Evolutionary conservation across 345 rosid genomes (phyloP).

Genomic region (Laguncularia racemosa): DNA sequence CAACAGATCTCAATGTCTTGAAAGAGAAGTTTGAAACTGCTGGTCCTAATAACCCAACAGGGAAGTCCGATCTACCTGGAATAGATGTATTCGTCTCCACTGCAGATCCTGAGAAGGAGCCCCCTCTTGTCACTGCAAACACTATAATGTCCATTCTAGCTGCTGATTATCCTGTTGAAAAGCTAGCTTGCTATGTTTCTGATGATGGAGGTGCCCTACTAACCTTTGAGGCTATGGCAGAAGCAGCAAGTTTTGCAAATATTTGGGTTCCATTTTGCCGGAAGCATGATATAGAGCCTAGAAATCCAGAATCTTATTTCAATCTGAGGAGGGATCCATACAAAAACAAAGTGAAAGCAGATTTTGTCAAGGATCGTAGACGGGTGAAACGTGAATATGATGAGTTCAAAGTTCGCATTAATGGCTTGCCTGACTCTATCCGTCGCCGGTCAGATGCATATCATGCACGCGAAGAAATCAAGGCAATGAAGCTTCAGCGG

Average conservation of each 20-base stretch:
- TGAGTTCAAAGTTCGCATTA: conserved; percentile 92
- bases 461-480: conserved; percentile 92
- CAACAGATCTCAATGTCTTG: conserved; percentile 84
- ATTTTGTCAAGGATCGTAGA: conserved; percentile 92
- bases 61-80: conserved; percentile 97
- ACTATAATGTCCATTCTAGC: conserved; percentile 96
- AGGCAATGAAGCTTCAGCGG: conserved; percentile 90
- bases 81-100: conserved; percentile 89
- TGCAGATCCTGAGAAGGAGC: conserved; percentile 99
- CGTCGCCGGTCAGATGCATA: conserved; percentile 95
- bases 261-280: conserved; percentile 96
- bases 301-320: conserved; percentile 95
- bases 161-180: conserved; percentile 88
- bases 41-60: conserved; percentile 58
- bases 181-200: conserved; percentile 95
- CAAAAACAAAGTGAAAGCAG: conserved; percentile 79
- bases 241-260: conserved; percentile 98
- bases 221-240: conserved; percentile 99
- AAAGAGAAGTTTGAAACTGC: conserved; percentile 96
- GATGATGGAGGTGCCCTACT: conserved; percentile 98
- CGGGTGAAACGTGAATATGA: conserved; percentile 93
- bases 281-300: conserved; percentile 84
- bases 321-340: conserved; percentile 91
- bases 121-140: conserved; percentile 95
- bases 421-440: conserved; percentile 89